Percentiles rank a stretch among this genome's conserved stretches.
These are phyloP conservation scores for Kernera saxatilis DNA, from an alignment of 345 rosid species.

Conservation along the genomic window DNA sequence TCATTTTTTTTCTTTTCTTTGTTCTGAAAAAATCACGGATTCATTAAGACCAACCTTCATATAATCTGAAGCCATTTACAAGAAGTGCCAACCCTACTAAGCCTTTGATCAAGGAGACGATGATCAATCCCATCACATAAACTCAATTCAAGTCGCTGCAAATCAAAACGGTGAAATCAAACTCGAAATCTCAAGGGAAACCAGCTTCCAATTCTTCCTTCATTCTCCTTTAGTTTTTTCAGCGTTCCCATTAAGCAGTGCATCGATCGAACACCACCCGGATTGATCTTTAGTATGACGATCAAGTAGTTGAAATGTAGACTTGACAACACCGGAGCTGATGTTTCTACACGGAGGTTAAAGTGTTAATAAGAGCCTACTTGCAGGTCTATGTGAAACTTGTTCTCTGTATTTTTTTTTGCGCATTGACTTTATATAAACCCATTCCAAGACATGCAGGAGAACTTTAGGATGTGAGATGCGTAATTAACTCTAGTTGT, in stretches of 20 bases:
- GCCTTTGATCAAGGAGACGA: neutral
- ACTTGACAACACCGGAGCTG: constrained; percentile 2
- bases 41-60: neutral
- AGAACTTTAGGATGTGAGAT: neutral
- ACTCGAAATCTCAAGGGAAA: no score
- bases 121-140: neutral
- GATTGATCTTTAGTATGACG: neutral
- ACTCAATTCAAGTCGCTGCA: neutral
- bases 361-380: neutral
- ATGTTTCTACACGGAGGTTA: neutral
- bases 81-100: neutral
- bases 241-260: neutral
- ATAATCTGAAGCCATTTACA: constrained; percentile 2
- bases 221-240: neutral
- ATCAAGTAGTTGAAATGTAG: neutral
- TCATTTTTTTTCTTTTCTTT: no score
- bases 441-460: neutral
- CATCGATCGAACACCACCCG: neutral
- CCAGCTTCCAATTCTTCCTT: neutral
- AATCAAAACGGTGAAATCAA: neutral
- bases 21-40: neutral
- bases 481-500: neutral
- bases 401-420: neutral
- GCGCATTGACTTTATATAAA: neutral
- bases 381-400: neutral